These are phyloP conservation scores for Vaccinium darrowii DNA, from an alignment of 148 eudicot species.

Conservation along the genomic window DNA sequence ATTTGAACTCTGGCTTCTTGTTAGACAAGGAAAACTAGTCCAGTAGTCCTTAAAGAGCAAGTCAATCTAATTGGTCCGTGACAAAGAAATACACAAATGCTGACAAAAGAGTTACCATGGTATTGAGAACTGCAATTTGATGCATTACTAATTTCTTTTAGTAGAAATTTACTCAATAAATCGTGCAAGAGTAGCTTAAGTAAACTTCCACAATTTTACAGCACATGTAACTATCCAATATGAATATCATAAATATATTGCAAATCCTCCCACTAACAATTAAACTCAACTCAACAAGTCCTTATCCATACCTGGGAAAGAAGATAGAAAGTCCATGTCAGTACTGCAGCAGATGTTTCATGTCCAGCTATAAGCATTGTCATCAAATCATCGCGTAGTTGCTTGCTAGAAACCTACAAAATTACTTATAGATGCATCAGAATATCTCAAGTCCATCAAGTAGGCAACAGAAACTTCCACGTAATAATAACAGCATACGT, in stretches of 20 bases:
- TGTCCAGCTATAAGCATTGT: constrained; percentile 98
- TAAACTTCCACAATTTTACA: not conserved
- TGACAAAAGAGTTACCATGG: not conserved
- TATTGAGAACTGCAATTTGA: not conserved
- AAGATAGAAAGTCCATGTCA: constrained; percentile 98
- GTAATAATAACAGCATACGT: constrained; percentile 42
- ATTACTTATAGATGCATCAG: constrained; percentile 22
- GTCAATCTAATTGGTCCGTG: not conserved
- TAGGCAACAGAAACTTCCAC: constrained; percentile 10
- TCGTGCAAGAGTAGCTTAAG: not conserved
- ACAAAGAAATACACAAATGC: not conserved
- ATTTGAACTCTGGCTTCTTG: not conserved
- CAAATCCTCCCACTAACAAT: not conserved
- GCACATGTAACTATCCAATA: not conserved
- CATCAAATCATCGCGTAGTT: constrained; percentile 98
- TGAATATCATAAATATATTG: not conserved
- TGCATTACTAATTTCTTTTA: not conserved
- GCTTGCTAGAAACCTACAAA: constrained; percentile 90
- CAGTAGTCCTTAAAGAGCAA: not conserved
- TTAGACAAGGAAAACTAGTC: not conserved
- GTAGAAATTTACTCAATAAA: not conserved
- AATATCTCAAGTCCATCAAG: constrained; percentile 15
- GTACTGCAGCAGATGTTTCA: constrained; percentile 97
- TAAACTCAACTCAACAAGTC: not conserved
- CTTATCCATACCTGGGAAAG: constrained; percentile 59